Evolutionary conservation across 805 yeast species (phyloP).

Genomic region (Cyberlindnera veronae): DNA sequence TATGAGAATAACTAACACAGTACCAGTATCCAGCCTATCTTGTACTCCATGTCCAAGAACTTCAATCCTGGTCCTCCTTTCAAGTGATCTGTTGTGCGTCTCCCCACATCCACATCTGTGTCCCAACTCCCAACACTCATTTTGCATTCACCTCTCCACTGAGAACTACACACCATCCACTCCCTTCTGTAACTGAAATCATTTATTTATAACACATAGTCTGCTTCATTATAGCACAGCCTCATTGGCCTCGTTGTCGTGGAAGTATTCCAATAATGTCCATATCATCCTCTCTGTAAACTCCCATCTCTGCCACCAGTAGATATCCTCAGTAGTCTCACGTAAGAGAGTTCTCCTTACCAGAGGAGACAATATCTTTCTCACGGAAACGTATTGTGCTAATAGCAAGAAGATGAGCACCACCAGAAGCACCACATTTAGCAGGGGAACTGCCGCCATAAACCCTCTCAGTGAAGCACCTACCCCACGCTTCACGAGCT

Average conservation of each 20-base stretch:
- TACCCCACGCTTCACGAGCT: neutral
- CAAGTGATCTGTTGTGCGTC: too few relatives aligned
- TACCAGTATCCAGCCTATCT: conserved; percentile 11
- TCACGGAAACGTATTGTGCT: conserved; percentile 2
- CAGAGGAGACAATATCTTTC: conserved; percentile 4
- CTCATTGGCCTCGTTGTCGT: neutral
- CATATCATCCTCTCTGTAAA: conserved; percentile 15
- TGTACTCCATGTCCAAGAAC: conserved; percentile 12
- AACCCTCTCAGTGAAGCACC: neutral
- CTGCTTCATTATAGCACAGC: neutral
- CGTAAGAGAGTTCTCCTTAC: conserved; percentile 6
- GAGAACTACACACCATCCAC: too few relatives aligned
- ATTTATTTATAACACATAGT: too few relatives aligned
- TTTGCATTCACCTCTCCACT: too few relatives aligned
- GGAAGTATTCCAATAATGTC: conserved; percentile 18
- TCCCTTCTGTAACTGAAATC: too few relatives aligned
- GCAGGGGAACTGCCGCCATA: neutral
- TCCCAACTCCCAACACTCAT: too few relatives aligned
- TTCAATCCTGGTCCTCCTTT: conserved; percentile 10
- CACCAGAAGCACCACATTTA: conserved; percentile 11
- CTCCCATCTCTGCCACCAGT: conserved; percentile 24
- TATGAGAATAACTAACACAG: neutral
- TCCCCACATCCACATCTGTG: too few relatives aligned
- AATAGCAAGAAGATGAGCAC: conserved; percentile 5
- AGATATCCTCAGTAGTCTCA: conserved; percentile 15